Evolutionary conservation across 306 rosid genomes (phyloP), one percentile per base, ranked within the genome.

Genomic region (Dryas drummondii): DNA sequence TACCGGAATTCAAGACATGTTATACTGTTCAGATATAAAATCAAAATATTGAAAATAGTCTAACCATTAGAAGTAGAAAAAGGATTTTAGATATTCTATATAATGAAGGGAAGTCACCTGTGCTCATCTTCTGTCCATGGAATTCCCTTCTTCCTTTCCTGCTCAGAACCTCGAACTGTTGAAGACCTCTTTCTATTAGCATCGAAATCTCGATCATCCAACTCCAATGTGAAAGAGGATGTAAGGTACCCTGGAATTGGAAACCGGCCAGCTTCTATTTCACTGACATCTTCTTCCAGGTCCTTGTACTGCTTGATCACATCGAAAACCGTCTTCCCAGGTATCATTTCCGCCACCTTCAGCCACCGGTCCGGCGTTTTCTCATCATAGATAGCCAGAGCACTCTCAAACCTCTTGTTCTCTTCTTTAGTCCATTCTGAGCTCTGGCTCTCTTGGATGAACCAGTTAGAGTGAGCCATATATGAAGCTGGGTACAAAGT

Each of bases 61-160:
- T 4, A 65, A 9, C 52, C 14, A 51, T 11, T 70, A 17, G 11
- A 41, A 54, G 16, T 48, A 32, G 15, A 56, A 51, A 12, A n/a
- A 4, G 0, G 17, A 22, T 44, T 44, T 4, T 4, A 44, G 6
- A 42, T 4, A 56, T 6, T 15, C 19, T 14, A 40, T 40, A 16
- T 4, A 56, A 71, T 5, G 3, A 17, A 76, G 55, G 44, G 71
- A 83, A 74, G 70, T 84, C 48, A 88, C 98, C 85, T 88, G 84
- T 94, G 98, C 76, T 94, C 98, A 10, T 94, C 98, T 80, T 86
- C 90, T 37, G 98, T 94, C 90, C 90, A 86, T 7, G 90, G 90
- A 61, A 86, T 78, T 48, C 90, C 90, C 72, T 79, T 86, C 79
- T 90, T 91, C 86, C 97, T 91, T 66, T 94, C 98, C 68, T 90